Evolutionary conservation across 2,329 filamentous ascomycete genomes (phyloP).

Genomic region (Fusarium cyanostomum): DNA sequence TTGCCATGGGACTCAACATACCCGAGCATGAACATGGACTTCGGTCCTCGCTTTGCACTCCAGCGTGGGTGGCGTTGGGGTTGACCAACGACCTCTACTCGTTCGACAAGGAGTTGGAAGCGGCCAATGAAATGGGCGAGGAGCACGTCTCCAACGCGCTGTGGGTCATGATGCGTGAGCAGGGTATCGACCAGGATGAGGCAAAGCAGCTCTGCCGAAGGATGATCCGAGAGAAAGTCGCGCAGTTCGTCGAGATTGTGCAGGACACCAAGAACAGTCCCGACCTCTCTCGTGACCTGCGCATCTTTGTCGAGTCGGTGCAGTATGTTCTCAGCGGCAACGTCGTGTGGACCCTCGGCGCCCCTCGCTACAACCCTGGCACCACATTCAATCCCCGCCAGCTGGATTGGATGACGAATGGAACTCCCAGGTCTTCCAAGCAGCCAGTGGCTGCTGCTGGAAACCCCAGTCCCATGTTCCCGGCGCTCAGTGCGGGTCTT

Average conservation of each 20-base stretch:
- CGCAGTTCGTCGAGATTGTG: not conserved
- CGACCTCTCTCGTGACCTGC: not conserved
- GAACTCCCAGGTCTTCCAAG: not conserved
- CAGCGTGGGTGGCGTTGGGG: too few relatives aligned
- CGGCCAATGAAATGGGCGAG: not conserved
- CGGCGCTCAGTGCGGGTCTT: not conserved
- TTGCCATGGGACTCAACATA: too few relatives aligned
- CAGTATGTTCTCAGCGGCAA: not conserved
- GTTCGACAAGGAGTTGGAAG: not conserved
- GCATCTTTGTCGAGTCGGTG: not conserved
- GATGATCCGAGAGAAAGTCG: not conserved
- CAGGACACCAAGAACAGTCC: not conserved
- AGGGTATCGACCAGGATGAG: not conserved
- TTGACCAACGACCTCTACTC: too few relatives aligned
- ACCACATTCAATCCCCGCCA: not conserved
- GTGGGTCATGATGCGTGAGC: not conserved
- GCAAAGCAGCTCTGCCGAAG: not conserved
- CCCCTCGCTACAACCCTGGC: not conserved
- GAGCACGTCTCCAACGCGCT: not conserved
- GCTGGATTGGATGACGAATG: not conserved
- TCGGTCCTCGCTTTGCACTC: too few relatives aligned
- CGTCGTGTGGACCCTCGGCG: not conserved
- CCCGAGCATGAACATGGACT: too few relatives aligned
- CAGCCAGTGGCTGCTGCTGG: not conserved
- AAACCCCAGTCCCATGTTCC: not conserved